Conservation (phyloP, 495 filamentous ascomycete species). For the Talaromyces trachyspermus region DNA sequence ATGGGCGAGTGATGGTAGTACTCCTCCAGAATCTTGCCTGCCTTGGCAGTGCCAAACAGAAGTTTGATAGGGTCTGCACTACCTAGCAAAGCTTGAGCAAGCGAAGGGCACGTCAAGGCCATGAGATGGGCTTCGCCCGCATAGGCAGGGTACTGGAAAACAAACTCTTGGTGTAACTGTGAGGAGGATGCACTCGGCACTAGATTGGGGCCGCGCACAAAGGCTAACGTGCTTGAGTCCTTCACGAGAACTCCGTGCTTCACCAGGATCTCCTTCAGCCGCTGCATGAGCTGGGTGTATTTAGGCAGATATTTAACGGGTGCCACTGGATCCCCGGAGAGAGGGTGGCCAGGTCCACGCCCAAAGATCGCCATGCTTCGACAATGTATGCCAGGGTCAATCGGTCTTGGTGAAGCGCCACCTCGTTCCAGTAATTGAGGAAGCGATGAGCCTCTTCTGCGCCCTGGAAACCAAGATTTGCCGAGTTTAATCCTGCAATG, state of each 20-base stretch:
- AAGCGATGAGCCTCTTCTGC: constrained; percentile 3
- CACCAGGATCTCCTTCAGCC: constrained; percentile 24
- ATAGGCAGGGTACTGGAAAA: background rate
- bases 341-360: constrained; percentile 14
- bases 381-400: constrained; percentile 29
- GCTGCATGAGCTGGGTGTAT: constrained; percentile 22
- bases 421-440: constrained; percentile 20
- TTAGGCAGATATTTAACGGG: constrained; percentile 10
- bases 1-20: constrained; percentile 18
- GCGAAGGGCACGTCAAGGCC: background rate
- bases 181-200: no score
- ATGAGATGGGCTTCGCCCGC: background rate
- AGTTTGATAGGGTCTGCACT: background rate
- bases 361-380: constrained; percentile 28
- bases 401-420: constrained; percentile 20
- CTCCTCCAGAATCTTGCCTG: constrained; percentile 10
- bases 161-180: background rate
- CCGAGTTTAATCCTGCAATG: no score
- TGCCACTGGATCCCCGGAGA: background rate
- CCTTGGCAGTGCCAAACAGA: background rate
- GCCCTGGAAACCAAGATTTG: no score
- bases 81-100: background rate
- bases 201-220: no score
- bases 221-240: no score
- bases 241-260: constrained; percentile 12